These are phyloP conservation scores for Rhodomyrtus tomentosa DNA, from an alignment of 345 rosid genomes.

Conservation along the genomic window DNA sequence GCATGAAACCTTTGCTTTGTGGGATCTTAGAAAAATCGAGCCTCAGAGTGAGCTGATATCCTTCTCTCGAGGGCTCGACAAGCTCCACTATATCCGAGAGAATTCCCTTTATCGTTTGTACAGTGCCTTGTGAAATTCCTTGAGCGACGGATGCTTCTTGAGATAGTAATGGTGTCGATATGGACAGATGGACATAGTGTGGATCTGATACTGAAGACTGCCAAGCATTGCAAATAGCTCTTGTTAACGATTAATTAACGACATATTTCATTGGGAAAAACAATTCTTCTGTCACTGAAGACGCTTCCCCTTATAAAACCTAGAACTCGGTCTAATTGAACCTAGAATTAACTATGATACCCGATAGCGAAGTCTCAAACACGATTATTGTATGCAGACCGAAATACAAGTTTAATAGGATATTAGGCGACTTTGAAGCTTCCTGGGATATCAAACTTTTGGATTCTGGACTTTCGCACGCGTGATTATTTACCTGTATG, in stretches of 20 bases:
- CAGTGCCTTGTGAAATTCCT: constrained; percentile 33
- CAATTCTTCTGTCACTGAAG: not conserved
- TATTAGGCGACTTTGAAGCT: not conserved
- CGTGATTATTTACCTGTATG: constrained; percentile 35
- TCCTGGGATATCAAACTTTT: not conserved
- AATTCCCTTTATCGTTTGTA: constrained; percentile 31
- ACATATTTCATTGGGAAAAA: not conserved
- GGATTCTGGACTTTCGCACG: not conserved
- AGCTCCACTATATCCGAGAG: constrained; percentile 48
- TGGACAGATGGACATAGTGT: constrained; percentile 31
- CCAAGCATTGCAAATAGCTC: not conserved
- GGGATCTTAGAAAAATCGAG: constrained; percentile 52
- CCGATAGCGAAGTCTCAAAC: not conserved
- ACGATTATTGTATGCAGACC: not conserved
- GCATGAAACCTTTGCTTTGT: constrained; percentile 40
- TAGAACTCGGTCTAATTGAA: not conserved
- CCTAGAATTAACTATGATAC: not conserved
- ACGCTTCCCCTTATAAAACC: not conserved
- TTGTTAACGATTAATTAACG: not conserved
- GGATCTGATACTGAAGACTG: constrained; percentile 63
- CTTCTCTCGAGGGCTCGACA: constrained; percentile 62
- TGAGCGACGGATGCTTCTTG: constrained; percentile 23
- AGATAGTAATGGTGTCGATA: constrained; percentile 50
- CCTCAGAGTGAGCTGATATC: constrained; percentile 75
- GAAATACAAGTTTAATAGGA: not conserved